Evolutionary conservation across 192 early-diverging fungal genomes (phyloP), one percentile per base, ranked within the genome.

Genomic region (Umbelopsis sp.): DNA sequence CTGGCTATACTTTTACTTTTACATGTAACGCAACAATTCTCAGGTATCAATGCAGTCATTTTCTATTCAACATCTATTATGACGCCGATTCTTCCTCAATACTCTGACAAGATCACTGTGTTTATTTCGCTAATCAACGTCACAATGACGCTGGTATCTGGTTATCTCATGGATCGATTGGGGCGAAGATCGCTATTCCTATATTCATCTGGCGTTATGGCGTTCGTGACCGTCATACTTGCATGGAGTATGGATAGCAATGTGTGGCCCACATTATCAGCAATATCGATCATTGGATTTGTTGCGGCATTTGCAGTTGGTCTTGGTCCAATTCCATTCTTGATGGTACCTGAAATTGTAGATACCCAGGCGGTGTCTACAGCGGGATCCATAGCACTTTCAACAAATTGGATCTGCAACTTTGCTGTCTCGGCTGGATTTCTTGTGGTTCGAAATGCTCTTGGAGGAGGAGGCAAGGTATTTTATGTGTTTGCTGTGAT

Each of bases 21-120:
- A 7, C 94, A 94, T 76, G 54, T 94, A 4, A 77, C 89, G 0
- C 96, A 97, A 77, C 96, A 97, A 79, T 90, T 95, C 71, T 92
- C 91, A 43, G 96, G 96, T 25, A 94, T 94, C 76, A 97, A 95
- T 77, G 92, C 91, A 11, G 93, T 95, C 11, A 91, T 95, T 66
- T 95, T 89, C 77, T 97, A 95, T 71, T 94, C 92, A 0, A 91
- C 91, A 9, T 85, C 88, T 25, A 91, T 94, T 72, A 86, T 94
- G 68, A 85, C 83, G 14, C 54, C 72, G 11, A 83, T 89, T 7
- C 79, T 91, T 12, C 91, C 92, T 24, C 82, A 82, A 24, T 88
- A 85, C 10, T 85, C 85, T 17, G 87, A 83, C 47, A 80, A 89
- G 56, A 87, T 97, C 50, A 95, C 96, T 0, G 82, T 95, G 38